Conservation (phyloP, 106 monocot species). For the Apostasia ramifera region DNA sequence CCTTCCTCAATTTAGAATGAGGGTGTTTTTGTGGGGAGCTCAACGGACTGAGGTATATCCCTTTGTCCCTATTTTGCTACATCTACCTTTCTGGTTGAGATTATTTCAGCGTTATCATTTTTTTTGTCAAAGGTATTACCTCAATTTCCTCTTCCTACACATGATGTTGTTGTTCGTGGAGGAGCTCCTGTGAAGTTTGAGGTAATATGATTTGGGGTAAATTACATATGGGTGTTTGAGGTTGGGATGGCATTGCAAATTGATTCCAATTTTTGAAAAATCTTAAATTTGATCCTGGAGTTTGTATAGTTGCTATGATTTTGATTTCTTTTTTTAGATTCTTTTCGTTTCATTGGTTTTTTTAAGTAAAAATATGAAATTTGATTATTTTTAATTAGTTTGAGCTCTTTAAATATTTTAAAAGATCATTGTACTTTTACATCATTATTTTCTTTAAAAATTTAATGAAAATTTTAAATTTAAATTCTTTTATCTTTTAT, state of each 20-base stretch:
- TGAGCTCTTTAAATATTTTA: too few relatives aligned
- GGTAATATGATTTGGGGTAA: neutral
- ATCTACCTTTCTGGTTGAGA: neutral
- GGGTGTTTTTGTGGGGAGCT: conserved; percentile 28
- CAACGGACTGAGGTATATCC: conserved; percentile 3
- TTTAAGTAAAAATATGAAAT: too few relatives aligned
- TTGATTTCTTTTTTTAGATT: too few relatives aligned
- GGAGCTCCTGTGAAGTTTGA: conserved; percentile 16
- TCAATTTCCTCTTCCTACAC: conserved; percentile 21
- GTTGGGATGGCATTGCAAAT: neutral
- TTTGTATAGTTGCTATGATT: too few relatives aligned
- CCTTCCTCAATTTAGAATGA: conserved; percentile 21
- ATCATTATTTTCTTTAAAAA: too few relatives aligned
- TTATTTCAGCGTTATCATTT: neutral
- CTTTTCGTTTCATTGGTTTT: too few relatives aligned
- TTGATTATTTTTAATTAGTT: too few relatives aligned
- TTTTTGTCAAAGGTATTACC: conserved; percentile 7
- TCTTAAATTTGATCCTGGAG: too few relatives aligned
- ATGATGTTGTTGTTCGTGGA: conserved; percentile 11
- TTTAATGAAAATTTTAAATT: too few relatives aligned
- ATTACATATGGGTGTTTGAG: neutral
- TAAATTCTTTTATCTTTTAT: too few relatives aligned
- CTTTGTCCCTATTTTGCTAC: neutral
- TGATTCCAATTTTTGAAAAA: too few relatives aligned
- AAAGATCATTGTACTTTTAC: too few relatives aligned